phyloP scores from a whole-genome alignment of 768 basidiomycete species.

The Punctularia strigosozonata region DNA sequence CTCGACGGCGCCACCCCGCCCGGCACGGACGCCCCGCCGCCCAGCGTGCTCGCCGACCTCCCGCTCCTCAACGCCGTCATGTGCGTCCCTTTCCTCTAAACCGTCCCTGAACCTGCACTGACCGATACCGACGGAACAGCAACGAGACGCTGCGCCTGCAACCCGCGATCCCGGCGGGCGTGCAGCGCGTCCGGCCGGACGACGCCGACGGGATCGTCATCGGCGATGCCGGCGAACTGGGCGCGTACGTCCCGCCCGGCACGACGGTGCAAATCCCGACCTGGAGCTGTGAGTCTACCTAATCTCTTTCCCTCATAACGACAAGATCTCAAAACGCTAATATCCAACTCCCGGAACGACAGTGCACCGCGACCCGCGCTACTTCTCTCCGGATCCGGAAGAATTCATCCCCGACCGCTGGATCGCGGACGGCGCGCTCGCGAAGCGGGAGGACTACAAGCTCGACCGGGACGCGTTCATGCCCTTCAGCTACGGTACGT shows the following conservation, averaged over 20 bases:
- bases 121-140: too few relatives aligned
- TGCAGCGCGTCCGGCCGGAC: constrained; percentile 23
- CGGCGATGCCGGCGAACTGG: constrained; percentile 16
- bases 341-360: too few relatives aligned
- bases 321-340: too few relatives aligned
- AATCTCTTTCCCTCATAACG: constrained; percentile 18
- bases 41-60: constrained; percentile 21
- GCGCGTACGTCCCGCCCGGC: not conserved
- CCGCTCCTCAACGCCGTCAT: constrained; percentile 23
- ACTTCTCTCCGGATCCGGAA: constrained; percentile 32
- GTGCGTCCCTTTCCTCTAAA: constrained; percentile 10
- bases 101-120: not conserved
- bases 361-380: constrained; percentile 32
- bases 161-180: constrained; percentile 28
- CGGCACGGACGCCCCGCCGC: constrained; percentile 16
- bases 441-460: not conserved
- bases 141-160: constrained; percentile 35
- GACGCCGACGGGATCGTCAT: constrained; percentile 21
- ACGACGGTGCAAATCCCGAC: too few relatives aligned
- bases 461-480: too few relatives aligned
- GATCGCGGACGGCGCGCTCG: too few relatives aligned
- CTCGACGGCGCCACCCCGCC: constrained; percentile 23
- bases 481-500: too few relatives aligned
- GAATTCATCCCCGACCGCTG: constrained; percentile 32
- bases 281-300: not conserved